These are phyloP conservation scores for Alternaria arbusti DNA, from an alignment of 2,329 filamentous ascomycete genomes.

Conservation along the genomic window DNA sequence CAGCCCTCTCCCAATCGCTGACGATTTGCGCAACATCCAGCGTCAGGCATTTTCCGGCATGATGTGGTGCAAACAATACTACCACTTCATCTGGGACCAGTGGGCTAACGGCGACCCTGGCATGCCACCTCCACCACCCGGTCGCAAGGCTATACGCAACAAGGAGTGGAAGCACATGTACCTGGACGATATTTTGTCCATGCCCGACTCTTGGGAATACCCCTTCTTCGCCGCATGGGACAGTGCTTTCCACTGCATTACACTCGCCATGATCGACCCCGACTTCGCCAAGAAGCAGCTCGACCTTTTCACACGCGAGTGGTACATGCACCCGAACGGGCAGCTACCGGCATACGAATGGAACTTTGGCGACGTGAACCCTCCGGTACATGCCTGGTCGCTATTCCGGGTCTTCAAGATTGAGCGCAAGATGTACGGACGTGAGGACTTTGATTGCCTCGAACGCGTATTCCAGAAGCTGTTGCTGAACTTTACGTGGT, in stretches of 20 bases:
- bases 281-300: constrained; percentile 98
- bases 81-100: constrained; percentile 96
- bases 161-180: constrained; percentile 93
- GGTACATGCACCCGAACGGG: constrained; percentile 98
- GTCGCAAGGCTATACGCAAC: constrained; percentile 82
- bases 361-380: constrained; percentile 98
- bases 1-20: constrained; percentile 90
- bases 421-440: constrained; percentile 94
- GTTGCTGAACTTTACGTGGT: constrained; percentile 97
- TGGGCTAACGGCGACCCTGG: constrained; percentile 94
- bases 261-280: constrained; percentile 94
- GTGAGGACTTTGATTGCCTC: constrained; percentile 92
- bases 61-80: constrained; percentile 99
- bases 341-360: constrained; percentile 93
- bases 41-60: constrained; percentile 93
- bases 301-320: constrained; percentile 93
- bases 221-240: constrained; percentile 99
- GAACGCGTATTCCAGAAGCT: constrained; percentile 97
- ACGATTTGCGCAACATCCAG: constrained; percentile 93
- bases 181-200: constrained; percentile 92
- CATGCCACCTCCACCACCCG: constrained; percentile 83
- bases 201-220: constrained; percentile 99
- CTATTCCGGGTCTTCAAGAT: constrained; percentile 98
- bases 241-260: constrained; percentile 95
- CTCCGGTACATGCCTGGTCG: constrained; percentile 94